Evolutionary conservation across 1,139 yeast species (phyloP).

Genomic region (Saccharomyces hybrid): DNA sequence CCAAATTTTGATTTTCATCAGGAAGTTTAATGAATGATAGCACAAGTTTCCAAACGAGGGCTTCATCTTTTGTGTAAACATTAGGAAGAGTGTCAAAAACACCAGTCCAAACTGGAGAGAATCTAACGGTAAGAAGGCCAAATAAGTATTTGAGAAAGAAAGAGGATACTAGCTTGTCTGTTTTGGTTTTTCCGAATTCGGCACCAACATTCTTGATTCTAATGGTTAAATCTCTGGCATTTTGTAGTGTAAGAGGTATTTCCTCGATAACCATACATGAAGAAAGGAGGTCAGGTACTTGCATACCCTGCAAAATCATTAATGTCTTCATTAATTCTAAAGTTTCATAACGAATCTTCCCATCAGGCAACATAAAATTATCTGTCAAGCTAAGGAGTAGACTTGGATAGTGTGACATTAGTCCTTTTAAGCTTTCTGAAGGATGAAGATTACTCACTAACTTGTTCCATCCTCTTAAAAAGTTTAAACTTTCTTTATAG

Average conservation of each 20-base stretch:
- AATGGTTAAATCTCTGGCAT: conserved; percentile 66
- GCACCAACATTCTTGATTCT: conserved; percentile 58
- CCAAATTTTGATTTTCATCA: conserved; percentile 14
- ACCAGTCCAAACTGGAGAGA: conserved; percentile 82
- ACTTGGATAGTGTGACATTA: conserved; percentile 5
- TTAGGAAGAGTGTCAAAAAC: conserved; percentile 53
- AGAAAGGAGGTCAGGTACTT: conserved; percentile 33
- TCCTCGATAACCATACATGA: conserved; percentile 57
- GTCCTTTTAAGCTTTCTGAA: neutral
- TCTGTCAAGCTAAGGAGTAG: conserved; percentile 17
- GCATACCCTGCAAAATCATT: conserved; percentile 26
- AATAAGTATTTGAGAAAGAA: conserved; percentile 52
- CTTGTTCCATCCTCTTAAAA: conserved; percentile 21
- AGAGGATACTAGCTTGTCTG: conserved; percentile 31
- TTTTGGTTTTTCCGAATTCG: conserved; percentile 38
- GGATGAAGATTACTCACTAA: conserved; percentile 9
- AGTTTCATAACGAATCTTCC: conserved; percentile 41
- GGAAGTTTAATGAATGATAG: conserved; percentile 32
- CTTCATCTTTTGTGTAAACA: conserved; percentile 39
- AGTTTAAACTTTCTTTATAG: conserved; percentile 16
- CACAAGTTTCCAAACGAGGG: conserved; percentile 51
- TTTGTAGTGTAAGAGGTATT: conserved; percentile 59
- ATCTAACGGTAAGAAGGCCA: conserved; percentile 67
- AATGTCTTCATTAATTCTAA: conserved; percentile 37
- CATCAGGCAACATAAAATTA: conserved; percentile 42